Evolutionary conservation across 371 early-diverging fungal species (phyloP), one percentile per base, ranked within the genome.

Genomic region (Mortierella sp.): DNA sequence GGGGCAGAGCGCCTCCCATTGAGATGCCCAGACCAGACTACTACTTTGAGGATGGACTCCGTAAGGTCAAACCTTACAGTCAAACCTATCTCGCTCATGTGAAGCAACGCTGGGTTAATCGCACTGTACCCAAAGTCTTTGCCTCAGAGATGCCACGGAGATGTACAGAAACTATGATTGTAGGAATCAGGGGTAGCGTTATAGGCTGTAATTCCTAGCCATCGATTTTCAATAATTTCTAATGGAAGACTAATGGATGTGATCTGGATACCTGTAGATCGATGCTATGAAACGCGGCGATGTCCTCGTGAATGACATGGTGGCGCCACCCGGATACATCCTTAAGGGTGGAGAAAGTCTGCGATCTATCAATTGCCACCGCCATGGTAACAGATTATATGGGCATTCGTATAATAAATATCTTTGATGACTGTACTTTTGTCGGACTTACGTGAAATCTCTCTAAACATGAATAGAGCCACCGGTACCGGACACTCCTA

Each of bases 111-210:
- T 82, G 82, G 82, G 38, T 73, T 45, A 60, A 57, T 19, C 65
- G 76, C 2, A 82, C 82, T 1, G 70, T 82, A 3, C 76, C 82
- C 4, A 65, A 76, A 6, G 70, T 82, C 32, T 82, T 82, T 67
- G 82, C 82, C 15, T 72, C 76, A 47, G 82, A 82, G 57, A 82
- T 82, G 82, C 82, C 82, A 10, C 65, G 82, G 15, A 19, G 82
- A 19, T 82, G 82, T 28, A 70, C 82, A 7, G 41, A 66, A 28
- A 43, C 28, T 21, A 82, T 82, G 82, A 76, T 82, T 58, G 82
- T 82, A 82, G 58, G 53, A 36, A 8, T 9, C 19, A 41, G 43
- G 8, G 43, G 13, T 28, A 28, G 28, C 28, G 28, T 28, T 28
- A 28, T 28, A 41, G 43, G 43, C 43, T 41, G 10, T 41, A 41